These are phyloP conservation scores for Ambrosiella cleistominuta DNA, from an alignment of 2,329 filamentous ascomycete genomes.

Conservation along the genomic window DNA sequence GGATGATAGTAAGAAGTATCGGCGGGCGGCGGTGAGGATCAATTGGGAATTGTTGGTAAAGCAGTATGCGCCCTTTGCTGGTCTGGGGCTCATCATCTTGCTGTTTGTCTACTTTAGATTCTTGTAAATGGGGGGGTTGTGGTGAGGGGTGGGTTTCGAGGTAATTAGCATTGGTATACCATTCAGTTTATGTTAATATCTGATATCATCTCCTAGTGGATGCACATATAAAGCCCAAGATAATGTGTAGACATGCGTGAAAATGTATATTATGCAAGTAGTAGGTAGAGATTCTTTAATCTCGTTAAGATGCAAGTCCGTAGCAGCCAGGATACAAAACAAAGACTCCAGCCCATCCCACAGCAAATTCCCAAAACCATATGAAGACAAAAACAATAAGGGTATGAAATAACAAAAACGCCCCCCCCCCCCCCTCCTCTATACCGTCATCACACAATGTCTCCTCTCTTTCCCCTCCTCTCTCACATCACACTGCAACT, in stretches of 20 bases:
- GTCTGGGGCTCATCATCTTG: conserved; percentile 62
- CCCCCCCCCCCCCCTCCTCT: not conserved
- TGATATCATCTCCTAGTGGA: not conserved
- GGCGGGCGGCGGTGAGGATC: conserved; percentile 78
- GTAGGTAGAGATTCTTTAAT: conserved; percentile 2
- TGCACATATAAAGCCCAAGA: not conserved
- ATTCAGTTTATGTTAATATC: not conserved
- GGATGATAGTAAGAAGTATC: conserved; percentile 91
- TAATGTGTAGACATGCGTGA: not conserved
- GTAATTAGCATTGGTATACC: not conserved
- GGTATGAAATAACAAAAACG: not conserved
- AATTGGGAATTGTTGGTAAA: conserved; percentile 96
- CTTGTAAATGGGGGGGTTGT: conserved; percentile 36
- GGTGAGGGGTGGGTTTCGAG: not conserved
- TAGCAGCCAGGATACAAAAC: not conserved
- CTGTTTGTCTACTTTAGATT: conserved; percentile 87
- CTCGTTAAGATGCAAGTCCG: not conserved
- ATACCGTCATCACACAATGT: not conserved
- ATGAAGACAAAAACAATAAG: conserved; percentile 2
- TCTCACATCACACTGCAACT: conserved; percentile 31
- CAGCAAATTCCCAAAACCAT: conserved; percentile 2
- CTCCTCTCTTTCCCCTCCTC: too few species aligned
- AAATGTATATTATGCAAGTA: not conserved
- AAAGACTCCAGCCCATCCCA: conserved; percentile 10
- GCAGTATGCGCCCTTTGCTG: conserved; percentile 87